Base-by-base conservation (phyloP, 2,329 filamentous ascomycete species). In the Nemania abortiva region DNA sequence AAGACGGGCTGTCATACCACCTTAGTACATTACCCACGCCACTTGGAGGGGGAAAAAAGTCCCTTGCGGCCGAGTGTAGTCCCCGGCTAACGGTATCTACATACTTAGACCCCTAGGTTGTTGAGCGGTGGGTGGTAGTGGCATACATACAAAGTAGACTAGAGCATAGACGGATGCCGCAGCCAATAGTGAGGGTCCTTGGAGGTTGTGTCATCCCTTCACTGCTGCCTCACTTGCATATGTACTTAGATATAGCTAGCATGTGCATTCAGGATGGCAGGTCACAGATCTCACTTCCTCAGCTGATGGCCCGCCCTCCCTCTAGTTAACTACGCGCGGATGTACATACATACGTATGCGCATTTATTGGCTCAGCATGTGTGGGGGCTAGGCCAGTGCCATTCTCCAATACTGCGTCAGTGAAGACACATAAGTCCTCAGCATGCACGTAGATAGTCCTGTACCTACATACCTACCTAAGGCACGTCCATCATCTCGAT, bases 201-300 rank as follows among this genome's bases (percentile, higher is more conserved):
- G 34, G 34, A 11, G 55, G 61, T 50, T 49, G 60, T 55, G 60
- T 49, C 37, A 47, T 59, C 50, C 45, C 29, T 27, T 64, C 39
- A 47, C 62, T 68, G 62, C 62, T 65, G 57, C 62, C 62, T 68
- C 52, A 47, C 56, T 53, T 65, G 52, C 62, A 68, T 68, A 63
- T 37, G 34, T 37, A 34, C 9, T 6, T 20, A 15, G 18, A 29
- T 7, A 18, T 22, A 24, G 55, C 27, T 22, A 24, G 55, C 27
- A 50, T 42, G 54, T 27, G 58, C 45, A 39, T 63, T 39, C 11
- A 63, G 58, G 31, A 47, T 58, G 45, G 47, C 11, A 59, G 47
- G 24, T 29, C 42, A 45, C 45, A 31, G 45, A 53, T 45, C 47
- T 64, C 37, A n/a, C 31, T 42, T 56, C 27, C 37, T 68, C 60